These are phyloP conservation scores for Geranium incanum DNA, from an alignment of 441 rosid genomes.

Conservation along the genomic window DNA sequence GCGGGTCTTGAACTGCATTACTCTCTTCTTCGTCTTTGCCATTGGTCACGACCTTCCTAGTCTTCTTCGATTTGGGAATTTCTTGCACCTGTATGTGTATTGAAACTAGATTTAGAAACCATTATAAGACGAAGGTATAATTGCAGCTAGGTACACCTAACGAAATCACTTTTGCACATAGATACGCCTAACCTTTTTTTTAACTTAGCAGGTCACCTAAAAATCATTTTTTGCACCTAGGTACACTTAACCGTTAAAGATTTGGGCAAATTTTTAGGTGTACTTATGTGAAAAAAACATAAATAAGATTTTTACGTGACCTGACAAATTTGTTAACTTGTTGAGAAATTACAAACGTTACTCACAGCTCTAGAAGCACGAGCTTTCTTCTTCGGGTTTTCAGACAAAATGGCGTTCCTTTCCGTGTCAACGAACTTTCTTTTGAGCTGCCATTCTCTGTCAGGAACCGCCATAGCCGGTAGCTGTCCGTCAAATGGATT, in stretches of 20 bases:
- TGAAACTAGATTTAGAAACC: too few species aligned
- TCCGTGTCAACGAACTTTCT: constrained; percentile 19
- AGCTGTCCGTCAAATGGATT: not conserved
- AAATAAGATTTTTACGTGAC: not conserved
- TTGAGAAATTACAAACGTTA: not conserved
- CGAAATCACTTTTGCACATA: too few species aligned
- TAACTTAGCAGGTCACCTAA: too few species aligned
- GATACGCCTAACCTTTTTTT: too few species aligned
- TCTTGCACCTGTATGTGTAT: constrained; percentile 29
- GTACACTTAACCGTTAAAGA: too few species aligned
- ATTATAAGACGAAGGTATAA: not conserved
- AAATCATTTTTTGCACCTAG: too few species aligned
- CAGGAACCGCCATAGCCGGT: not conserved
- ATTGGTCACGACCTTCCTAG: constrained; percentile 25
- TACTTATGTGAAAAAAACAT: too few species aligned
- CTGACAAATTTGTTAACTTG: not conserved
- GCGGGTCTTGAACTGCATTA: constrained; percentile 23
- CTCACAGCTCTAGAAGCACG: constrained; percentile 39
- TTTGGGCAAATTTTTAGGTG: too few species aligned
- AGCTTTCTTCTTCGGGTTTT: constrained; percentile 47
- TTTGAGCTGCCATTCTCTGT: not conserved
- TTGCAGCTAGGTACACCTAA: too few species aligned
- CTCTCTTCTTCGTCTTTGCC: constrained; percentile 33
- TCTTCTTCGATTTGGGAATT: constrained; percentile 41
- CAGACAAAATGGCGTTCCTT: constrained; percentile 18